phyloP scores from a whole-genome alignment of 78 protist genomes.

The Creolimax fragrantissima region DNA sequence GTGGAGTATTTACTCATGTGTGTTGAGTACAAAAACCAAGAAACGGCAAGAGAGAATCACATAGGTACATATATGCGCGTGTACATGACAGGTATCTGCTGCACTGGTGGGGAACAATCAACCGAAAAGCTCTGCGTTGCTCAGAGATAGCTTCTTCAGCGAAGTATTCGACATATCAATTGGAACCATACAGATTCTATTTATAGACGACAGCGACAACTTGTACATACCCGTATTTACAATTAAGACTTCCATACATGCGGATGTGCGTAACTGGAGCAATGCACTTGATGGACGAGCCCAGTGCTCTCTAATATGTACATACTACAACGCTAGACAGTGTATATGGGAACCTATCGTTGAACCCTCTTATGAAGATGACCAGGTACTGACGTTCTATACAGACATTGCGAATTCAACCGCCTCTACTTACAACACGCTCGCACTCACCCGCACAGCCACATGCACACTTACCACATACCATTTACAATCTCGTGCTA shows the following conservation, averaged over 20 bases:
- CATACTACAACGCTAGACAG: neutral
- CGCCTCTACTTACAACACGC: neutral
- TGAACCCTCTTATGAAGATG: neutral
- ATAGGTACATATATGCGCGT: too few relatives aligned
- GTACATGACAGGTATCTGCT: too few relatives aligned
- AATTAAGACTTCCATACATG: neutral
- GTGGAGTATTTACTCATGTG: too few relatives aligned
- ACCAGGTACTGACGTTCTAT: neutral
- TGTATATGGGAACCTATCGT: neutral
- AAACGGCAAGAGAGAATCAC: too few relatives aligned
- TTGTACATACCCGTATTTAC: neutral
- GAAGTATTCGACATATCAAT: neutral
- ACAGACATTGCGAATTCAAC: neutral
- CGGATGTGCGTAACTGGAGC: neutral
- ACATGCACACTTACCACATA: neutral
- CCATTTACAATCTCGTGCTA: too few relatives aligned
- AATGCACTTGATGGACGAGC: neutral
- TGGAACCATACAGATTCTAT: neutral
- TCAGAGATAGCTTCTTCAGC: neutral
- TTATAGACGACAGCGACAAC: conserved; percentile 1
- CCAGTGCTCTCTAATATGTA: neutral
- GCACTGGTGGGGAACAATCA: too few relatives aligned
- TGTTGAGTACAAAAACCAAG: too few relatives aligned
- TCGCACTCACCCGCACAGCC: neutral
- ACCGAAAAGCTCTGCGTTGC: too few relatives aligned